Evolutionary conservation across 306 rosid species (phyloP).

Genomic region (Sphenostylis stenocarpa): DNA sequence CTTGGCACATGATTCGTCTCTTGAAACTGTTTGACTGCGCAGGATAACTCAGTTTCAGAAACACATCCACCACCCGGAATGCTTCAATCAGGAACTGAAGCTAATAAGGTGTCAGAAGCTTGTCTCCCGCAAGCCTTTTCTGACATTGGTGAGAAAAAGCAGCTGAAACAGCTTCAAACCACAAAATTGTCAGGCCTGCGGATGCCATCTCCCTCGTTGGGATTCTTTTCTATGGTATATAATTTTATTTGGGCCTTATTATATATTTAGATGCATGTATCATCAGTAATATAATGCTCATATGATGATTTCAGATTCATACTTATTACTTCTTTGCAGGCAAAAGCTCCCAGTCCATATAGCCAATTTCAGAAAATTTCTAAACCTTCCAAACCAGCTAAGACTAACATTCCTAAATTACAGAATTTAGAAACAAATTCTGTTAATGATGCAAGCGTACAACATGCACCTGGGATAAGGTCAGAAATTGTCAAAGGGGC

Average conservation of each 20-base stretch:
- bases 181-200: slow-evolving; percentile 81
- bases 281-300: background rate
- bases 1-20: slow-evolving; percentile 19
- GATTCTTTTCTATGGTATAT: slow-evolving; percentile 76
- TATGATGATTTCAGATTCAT: slow-evolving; percentile 16
- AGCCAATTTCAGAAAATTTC: slow-evolving; percentile 42
- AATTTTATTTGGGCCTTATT: slow-evolving; percentile 16
- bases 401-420: slow-evolving; percentile 40
- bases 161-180: slow-evolving; percentile 38
- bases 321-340: slow-evolving; percentile 42
- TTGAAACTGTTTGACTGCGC: slow-evolving; percentile 30
- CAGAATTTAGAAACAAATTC: slow-evolving; percentile 40
- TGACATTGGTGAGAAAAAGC: slow-evolving; percentile 38
- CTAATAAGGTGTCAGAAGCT: slow-evolving; percentile 40
- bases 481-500: slow-evolving; percentile 31
- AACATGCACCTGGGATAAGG: slow-evolving; percentile 34
- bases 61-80: slow-evolving; percentile 32
- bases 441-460: slow-evolving; percentile 36
- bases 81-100: slow-evolving; percentile 32
- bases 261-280: background rate
- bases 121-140: slow-evolving; percentile 41
- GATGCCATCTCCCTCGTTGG: slow-evolving; percentile 94
- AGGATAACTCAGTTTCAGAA: slow-evolving; percentile 53
- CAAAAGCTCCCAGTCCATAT: slow-evolving; percentile 49
- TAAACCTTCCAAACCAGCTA: slow-evolving; percentile 41